phyloP scores from a whole-genome alignment of 192 early-diverging fungal genomes.

The Lunasporangiospora selenospora region DNA sequence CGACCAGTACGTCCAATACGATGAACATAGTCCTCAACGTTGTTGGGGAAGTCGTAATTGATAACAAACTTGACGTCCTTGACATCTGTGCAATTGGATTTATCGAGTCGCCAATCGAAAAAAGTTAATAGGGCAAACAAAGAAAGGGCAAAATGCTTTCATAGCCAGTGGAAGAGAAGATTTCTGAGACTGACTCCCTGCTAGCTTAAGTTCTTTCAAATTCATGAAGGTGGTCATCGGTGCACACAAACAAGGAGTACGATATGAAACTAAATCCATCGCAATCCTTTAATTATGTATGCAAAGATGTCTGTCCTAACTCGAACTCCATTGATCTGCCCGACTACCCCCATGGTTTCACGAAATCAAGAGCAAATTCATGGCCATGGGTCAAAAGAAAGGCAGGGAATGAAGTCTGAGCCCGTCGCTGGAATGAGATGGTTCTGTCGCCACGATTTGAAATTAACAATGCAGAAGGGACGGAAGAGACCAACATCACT shows the following conservation, averaged over 20 bases:
- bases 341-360: slow-evolving; percentile 16
- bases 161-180: neutral
- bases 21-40: slow-evolving; percentile 89
- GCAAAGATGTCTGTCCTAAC: slow-evolving; percentile 21
- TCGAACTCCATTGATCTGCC: slow-evolving; percentile 28
- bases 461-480: slow-evolving; percentile 2
- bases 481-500: slow-evolving; percentile 6
- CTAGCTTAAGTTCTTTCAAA: no score
- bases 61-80: slow-evolving; percentile 98
- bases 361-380: slow-evolving; percentile 9
- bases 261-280: neutral
- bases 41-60: slow-evolving; percentile 95
- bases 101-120: no score
- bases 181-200: no score
- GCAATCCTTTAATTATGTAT: slow-evolving; percentile 5
- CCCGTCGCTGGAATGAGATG: slow-evolving; percentile 20
- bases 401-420: slow-evolving; percentile 37
- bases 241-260: neutral
- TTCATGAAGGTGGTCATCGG: no score
- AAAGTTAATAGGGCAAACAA: slow-evolving; percentile 44
- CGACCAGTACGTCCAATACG: slow-evolving; percentile 98
- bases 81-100: slow-evolving; percentile 78
- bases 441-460: slow-evolving; percentile 19
- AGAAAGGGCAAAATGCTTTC: neutral
- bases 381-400: slow-evolving; percentile 23